Conservation (phyloP, 352 stramenopile genomes). For the Phytopythium mirpurense region DNA sequence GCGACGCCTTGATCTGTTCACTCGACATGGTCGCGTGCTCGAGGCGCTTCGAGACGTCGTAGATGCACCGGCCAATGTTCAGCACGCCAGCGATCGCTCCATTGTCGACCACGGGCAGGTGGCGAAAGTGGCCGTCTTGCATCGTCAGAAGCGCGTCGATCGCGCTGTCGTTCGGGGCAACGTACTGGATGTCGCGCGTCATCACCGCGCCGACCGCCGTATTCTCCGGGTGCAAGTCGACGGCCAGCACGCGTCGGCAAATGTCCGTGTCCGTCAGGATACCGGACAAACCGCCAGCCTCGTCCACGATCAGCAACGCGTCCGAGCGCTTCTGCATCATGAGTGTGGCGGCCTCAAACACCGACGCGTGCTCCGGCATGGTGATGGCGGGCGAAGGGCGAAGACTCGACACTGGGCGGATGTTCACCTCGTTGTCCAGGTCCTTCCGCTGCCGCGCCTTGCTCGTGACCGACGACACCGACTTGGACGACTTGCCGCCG, state of each 20-base stretch:
- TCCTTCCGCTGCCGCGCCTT: slow-evolving; percentile 70
- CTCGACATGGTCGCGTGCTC: slow-evolving; percentile 87
- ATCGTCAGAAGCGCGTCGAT: slow-evolving; percentile 97
- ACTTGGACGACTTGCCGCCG: no score
- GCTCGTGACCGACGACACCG: slow-evolving; percentile 30
- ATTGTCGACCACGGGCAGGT: slow-evolving; percentile 93
- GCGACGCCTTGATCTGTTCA: slow-evolving; percentile 76
- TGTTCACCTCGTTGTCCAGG: slow-evolving; percentile 67
- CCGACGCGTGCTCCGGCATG: slow-evolving; percentile 63
- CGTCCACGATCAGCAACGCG: slow-evolving; percentile 90
- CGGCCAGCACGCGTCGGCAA: slow-evolving; percentile 88
- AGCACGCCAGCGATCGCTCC: slow-evolving; percentile 92
- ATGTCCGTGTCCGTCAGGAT: slow-evolving; percentile 98
- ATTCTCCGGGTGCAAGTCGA: slow-evolving; percentile 67
- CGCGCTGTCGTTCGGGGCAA: slow-evolving; percentile 90
- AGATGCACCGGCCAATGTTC: slow-evolving; percentile 98
- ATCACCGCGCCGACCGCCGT: slow-evolving; percentile 88
- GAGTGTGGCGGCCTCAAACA: slow-evolving; percentile 86
- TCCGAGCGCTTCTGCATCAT: slow-evolving; percentile 92
- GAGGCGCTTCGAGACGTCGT: slow-evolving; percentile 96
- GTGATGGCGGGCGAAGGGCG: slow-evolving; percentile 74
- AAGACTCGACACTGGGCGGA: slow-evolving; percentile 79
- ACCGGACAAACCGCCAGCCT: slow-evolving; percentile 81
- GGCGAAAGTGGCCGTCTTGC: slow-evolving; percentile 96
- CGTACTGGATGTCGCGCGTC: slow-evolving; percentile 95